Percentiles rank a stretch among this genome's conserved stretches.
Conservation (phyloP, 306 rosid genomes). For the Dryas drummondii region DNA sequence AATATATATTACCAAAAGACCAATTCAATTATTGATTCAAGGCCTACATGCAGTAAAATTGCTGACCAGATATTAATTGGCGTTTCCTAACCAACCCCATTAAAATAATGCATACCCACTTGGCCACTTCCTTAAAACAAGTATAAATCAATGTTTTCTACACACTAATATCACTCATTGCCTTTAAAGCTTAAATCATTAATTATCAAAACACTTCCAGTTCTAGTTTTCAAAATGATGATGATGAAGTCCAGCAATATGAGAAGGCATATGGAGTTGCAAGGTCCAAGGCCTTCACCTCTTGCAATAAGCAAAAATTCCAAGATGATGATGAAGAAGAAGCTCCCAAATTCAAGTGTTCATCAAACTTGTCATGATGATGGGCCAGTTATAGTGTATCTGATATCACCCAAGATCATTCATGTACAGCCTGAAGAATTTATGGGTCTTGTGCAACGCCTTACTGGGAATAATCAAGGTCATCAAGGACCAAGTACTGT, state of each 20-base stretch:
- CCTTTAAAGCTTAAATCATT: too few relatives aligned
- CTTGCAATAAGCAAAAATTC: conserved; percentile 20
- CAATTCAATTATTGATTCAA: neutral
- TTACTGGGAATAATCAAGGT: conserved; percentile 27
- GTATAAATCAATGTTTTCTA: neutral
- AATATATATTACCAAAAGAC: neutral
- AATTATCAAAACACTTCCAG: too few relatives aligned
- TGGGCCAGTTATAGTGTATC: conserved; percentile 29
- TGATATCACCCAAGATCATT: conserved; percentile 35
- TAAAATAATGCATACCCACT: neutral
- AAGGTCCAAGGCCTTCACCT: conserved; percentile 40
- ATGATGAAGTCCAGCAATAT: conserved; percentile 18
- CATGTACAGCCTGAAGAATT: conserved; percentile 45
- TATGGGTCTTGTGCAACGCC: conserved; percentile 34
- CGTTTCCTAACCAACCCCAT: too few relatives aligned
- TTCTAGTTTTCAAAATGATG: neutral
- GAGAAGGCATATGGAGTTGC: conserved; percentile 13
- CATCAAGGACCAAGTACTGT: neutral
- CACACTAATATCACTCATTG: neutral
- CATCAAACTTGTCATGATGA: too few relatives aligned
- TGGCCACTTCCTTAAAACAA: neutral
- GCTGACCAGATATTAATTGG: neutral
- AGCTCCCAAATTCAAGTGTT: neutral
- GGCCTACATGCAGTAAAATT: too few relatives aligned
- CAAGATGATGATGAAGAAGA: conserved; percentile 10